Evolutionary conservation across 2,329 filamentous ascomycete genomes (phyloP), one percentile per base, ranked within the genome.

Genomic region (Trichoderma sp.): DNA sequence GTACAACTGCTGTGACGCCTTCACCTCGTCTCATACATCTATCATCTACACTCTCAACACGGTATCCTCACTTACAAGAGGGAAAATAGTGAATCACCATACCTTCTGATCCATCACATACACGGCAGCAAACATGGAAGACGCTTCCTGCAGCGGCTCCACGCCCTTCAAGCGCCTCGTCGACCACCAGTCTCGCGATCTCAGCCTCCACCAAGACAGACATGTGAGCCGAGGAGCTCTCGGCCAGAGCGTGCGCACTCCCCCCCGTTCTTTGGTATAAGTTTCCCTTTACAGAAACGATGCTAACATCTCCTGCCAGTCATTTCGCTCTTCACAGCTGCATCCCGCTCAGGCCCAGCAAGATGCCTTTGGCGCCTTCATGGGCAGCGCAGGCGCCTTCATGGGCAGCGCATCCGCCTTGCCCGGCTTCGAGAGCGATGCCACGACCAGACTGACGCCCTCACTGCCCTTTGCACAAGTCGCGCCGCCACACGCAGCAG

Each of bases 131-230:
- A 7, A 28, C 62, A 81, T 81, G 79, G 74, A 78, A 44, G 78
- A 80, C 60, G 74, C 74, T 63, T 78, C 78, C 10, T 81, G 79
- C 67, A 78, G 78, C 67, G 78, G 78, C 41, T 73, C 74, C 2
- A 77, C 77, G 56, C 78, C 79, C 43, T 80, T 81, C 63, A 81
- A 81, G 72, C 76, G 74, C 14, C 73, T 81, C 48, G 70, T 78
- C 21, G 77, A 80, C 9, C 78, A 80, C 45, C 78, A 80, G 58
- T 72, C 73, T n/a, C 75, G 75, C 51, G 78, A 80, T 69, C 73
- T 74, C 56, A 78, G 77, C 68, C 76, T 77, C 59, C 78, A 79
- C 17, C 78, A 80, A 67, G 78, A 80, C 67, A 73, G 77, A n/a
- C 69, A 78, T 19, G 68, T 75, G 59, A 71, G 74, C 66, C 72